Evolutionary conservation across 192 early-diverging fungal genomes (phyloP), one percentile per base, ranked within the genome.

Genomic region (Chytriomyces confervae): DNA sequence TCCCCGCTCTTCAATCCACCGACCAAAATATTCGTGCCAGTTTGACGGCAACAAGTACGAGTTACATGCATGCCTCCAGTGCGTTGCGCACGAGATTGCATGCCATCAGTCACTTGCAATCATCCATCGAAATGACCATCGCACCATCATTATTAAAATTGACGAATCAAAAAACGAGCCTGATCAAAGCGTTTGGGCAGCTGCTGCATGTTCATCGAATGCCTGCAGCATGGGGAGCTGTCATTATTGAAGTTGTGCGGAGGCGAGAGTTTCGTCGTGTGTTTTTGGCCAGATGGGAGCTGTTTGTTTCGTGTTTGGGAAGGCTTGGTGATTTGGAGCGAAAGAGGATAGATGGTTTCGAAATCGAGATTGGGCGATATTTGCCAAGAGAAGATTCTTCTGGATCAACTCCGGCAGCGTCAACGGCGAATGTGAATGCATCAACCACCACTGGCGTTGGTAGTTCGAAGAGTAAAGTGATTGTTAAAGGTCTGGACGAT

Each of bases 201-300:
- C 69, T 88, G 8, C 64, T 86, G 23, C 85, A 86, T 78, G 82
- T 88, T 1, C 84, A 88, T 77, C 79, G 87, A 24, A 88, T 88
- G 83, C 81, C 83, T 10, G 79, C 84, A 7, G 87, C 87, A 3
- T 88, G 83, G 83, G 87, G 83, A 24, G 87, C 84, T 18, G 62
- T 80, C 3, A 50, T 85, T 43, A 81, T 84, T 5, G 87, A 88
- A 65, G 80, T 88, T 75, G 87, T 86, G 5, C 81, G 87, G 66
- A 62, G 87, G 24, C 67, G 78, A 46, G 86, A 87, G 62, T 87
- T 78, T 87, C 75, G 72, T 23, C 48, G 76, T 64, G 69, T 84
- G 2, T 83, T 86, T 71, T 7, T 86, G 6, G 48, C 29, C 11
- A 80, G 84, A 53, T 81, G 72, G 10, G 82, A 84, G 64, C 80